Evolutionary conservation across 2,329 filamentous ascomycete species (phyloP), one percentile per base, ranked within the genome.

Genomic region (Aspergillus japonicus): DNA sequence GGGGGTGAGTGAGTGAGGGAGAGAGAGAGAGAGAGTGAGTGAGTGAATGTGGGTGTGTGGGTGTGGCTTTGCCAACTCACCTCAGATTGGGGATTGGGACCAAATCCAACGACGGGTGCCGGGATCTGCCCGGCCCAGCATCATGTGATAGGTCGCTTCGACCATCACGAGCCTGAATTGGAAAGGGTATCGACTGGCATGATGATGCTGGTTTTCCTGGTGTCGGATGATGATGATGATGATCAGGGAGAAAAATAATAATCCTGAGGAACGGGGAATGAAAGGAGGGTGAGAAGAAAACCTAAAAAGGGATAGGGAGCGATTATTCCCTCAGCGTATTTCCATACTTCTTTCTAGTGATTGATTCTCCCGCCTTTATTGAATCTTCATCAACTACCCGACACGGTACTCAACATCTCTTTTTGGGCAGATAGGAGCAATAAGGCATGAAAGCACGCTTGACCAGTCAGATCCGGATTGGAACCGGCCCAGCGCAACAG

Each of bases 111-210:
- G 44, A 19, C 39, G 59, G 48, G 19, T 49, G 51, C 55, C 62
- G 63, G 59, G 61, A 60, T 59, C 54, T 62, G 63, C 62, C 57
- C 55, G 54, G 56, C 50, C 52, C 51, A 52, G 50, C 59, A 64
- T 68, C 66, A 68, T 68, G 66, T 68, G 66, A 68, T 67, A 66
- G 62, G 65, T 67, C 61, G 53, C 59, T 57, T 59, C 39, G 49
- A 48, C 49, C 55, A 29, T 50, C 50, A 44, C 51, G 47, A 44
- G 39, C 39, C 39, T 44, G 16, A 19, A n/a, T 16, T 12, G 39
- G 39, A 44, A n/a, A 19, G 19, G 39, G 5, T 19, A 44, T 44
- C 39, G 39, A 44, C n/a, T 44, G 39, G 39, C 39, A 44, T 44
- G 16, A 44, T 44, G n/a, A 16, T 16, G 39, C 1, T 6, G 14